Evolutionary conservation across 164 flowering plant species (phyloP), one percentile per base, ranked within the genome.

Genomic region (Chloranthus sessilifolius): DNA sequence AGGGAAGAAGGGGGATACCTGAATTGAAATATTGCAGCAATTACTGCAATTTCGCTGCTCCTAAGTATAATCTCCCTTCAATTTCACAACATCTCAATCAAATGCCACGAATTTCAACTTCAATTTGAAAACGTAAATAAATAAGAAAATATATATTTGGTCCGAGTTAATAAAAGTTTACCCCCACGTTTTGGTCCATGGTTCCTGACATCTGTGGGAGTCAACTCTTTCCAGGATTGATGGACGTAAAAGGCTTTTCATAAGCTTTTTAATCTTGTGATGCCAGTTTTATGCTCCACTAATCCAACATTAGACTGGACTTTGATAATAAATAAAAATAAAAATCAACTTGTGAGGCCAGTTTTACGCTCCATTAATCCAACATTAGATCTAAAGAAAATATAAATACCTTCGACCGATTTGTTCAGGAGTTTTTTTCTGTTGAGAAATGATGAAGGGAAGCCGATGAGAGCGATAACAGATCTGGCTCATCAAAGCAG

Each of bases 21-120:
- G 66, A 89, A 74, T 28, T 79, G 63, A 53, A 89, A 79, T 54
- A 89, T 76, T 39, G 94, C 88, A 2, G 86, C 97, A 21, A 83
- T 21, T 3, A 69, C 65, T 1, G 90, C 92, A 48, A 86, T 22
- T 66, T 76, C 95, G 67, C 90, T 83, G 81, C 92, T 79, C 65
- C 83, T 82, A 71, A 88, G 52, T 35, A 88, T 43, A 2, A 85
- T 53, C 58, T 83, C 91, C 68, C 95, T 88, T 30, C 67, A 55
- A 37, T 21, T 25, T 36, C 9, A n/a, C 26, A 17, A 16, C 30
- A 25, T n/a, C n/a, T n/a, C n/a, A n/a, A n/a, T n/a, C n/a, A n/a
- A n/a, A n/a, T n/a, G n/a, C n/a, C n/a, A n/a, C n/a, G n/a, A n/a
- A n/a, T n/a, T n/a, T n/a, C 28, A 28, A 19, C 5, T 47, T 31